Base-by-base conservation (phyloP, 257 asterid genomes). In the Solanum ossicruentum region DNA sequence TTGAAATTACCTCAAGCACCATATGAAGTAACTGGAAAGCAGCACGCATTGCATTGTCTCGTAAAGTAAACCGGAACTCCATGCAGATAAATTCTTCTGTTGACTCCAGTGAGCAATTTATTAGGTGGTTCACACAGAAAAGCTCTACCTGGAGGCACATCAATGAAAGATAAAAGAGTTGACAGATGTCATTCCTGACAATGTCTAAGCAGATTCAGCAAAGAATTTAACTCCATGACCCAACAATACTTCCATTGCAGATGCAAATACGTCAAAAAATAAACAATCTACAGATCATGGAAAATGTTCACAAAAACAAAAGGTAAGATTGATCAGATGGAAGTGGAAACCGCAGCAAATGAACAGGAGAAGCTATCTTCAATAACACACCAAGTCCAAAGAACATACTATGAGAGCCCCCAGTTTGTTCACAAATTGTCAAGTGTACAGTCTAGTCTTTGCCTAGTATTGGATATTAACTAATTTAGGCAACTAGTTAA, bases 21-120 rank as follows among this genome's bases (percentile, higher is more conserved):
- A 95, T 97, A 89, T 97, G 99, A 89, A 97, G 99, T 84, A 97
- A 92, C 92, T 97, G 99, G 89, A 97, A 97, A 88, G 99, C 99
- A 81, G 99, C 99, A 85, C 93, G 94, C 99, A 97, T 97, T 52
- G 99, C 99, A 87, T 91, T 85, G 86, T 95, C 99, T 89, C 98
- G 94, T 87, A 97, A 89, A 81, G 99, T 95, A 88, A 97, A 97
- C 67, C 99, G 97, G 77, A 97, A 97, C 88, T 97, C 99, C 98
- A 95, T 97, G 92, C 99, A 94, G 86, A 97, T 94, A 88, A 95
- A 97, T 91, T 97, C 99, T 88, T 97, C 99, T 18, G 99, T 97
- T 54, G 99, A 97, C 92, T 97, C 99, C 91, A 97, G 88, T 85
- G 99, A 97, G 93, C 99, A 97, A 90, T 94, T 94, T 89, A 95